Evolutionary conservation across 495 filamentous ascomycete species (phyloP), one percentile per base, ranked within the genome.

Genomic region (Chaetomium tenue): DNA sequence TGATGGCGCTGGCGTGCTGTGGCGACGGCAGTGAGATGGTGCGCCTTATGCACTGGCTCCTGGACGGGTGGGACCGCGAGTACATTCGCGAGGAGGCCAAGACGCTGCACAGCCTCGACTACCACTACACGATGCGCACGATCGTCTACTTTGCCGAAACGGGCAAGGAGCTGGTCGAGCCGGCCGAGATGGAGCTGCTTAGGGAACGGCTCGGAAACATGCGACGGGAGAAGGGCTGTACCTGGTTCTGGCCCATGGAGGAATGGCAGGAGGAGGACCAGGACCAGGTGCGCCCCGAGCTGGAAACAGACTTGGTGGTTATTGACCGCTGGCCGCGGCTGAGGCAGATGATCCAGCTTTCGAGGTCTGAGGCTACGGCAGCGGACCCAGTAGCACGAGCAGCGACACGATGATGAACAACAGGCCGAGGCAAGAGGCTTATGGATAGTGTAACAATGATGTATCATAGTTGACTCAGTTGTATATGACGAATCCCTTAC

Each of bases 21-120:
- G 75, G 72, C 26, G 74, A 80, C 42, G 46, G 44, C 11, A 16
- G 53, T 1, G 71, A 66, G 37, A 79, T 80, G 77, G 70, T 74
- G 26, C 64, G 67, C 8, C 56, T 79, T 7, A 62, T 79, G 58
- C 60, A 72, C 46, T 81, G 79, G 79, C 71, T 79, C 50, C 33
- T 79, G 4, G 71, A 75, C 51, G 64, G 68, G 2, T 76, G 73
- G 72, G 66, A 70, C 28, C 53, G 66, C 46, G 58, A 59, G 50
- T 61, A 72, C 59, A 30, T 80, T 0, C 68, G 73, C 48, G 66
- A 76, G 40, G 75, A 77, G 30, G 74, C 73, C 16, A 70, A 74
- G 62, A 53, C 63, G n/a, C 65, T 72, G 50, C 58, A 65, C 46
- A 53, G 50, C 51, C 63, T 67, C 20, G 76, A 68, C 13, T 68